Percentiles rank a stretch among this genome's conserved stretches.
These are phyloP conservation scores for Fomitopsis palustris DNA, from an alignment of 1,284 basidiomycete genomes.

Conservation along the genomic window DNA sequence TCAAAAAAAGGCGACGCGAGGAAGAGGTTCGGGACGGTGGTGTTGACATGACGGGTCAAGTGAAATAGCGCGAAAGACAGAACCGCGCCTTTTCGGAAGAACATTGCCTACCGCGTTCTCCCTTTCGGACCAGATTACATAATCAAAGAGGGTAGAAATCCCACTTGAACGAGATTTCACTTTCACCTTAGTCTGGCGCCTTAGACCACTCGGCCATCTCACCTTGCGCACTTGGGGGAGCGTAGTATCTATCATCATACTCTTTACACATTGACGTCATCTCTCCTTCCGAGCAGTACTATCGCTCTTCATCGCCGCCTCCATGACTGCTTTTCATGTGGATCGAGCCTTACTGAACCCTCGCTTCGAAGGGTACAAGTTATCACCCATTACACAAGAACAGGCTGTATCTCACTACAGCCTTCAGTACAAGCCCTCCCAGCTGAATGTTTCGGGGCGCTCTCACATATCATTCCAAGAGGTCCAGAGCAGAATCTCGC, in stretches of 20 bases:
- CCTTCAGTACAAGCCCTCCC: conserved; percentile 52
- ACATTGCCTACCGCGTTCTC: no score
- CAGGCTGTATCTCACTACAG: conserved; percentile 47
- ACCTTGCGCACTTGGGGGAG: no score
- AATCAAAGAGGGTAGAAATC: background rate
- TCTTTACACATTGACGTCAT: background rate
- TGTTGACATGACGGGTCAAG: no score
- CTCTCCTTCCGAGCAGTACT: background rate
- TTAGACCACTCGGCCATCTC: conserved; percentile 85
- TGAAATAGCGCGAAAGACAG: no score
- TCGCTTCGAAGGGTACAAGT: conserved; percentile 82
- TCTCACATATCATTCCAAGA: conserved; percentile 73
- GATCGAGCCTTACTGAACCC: conserved; percentile 62
- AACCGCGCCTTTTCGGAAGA: no score
- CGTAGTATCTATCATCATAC: no score
- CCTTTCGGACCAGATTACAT: background rate
- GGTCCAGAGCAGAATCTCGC: conserved; percentile 78
- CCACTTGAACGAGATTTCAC: no score
- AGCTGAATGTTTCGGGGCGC: conserved; percentile 57
- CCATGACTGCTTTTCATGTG: conserved; percentile 30
- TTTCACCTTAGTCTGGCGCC: conserved; percentile 82
- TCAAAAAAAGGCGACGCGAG: no score
- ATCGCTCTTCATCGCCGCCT: background rate
- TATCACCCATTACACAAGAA: conserved; percentile 57
- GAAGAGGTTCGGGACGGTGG: no score